These are phyloP conservation scores for Biscutella laevigata DNA, from an alignment of 441 rosid genomes.

Conservation along the genomic window DNA sequence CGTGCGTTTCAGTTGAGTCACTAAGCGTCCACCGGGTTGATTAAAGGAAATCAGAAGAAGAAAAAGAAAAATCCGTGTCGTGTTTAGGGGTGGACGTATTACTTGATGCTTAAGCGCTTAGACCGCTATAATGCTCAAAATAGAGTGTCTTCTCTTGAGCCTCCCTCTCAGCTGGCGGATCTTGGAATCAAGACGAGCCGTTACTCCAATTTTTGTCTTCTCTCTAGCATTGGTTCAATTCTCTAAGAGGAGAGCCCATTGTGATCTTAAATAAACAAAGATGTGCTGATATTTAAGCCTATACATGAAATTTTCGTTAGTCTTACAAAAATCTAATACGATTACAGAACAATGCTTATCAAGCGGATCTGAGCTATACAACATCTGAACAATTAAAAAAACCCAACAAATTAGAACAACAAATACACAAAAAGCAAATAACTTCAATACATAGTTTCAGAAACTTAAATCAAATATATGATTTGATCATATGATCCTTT, in stretches of 20 bases:
- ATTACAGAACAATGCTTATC: background rate
- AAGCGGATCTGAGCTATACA: conserved; percentile 65
- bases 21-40: no score
- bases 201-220: no score
- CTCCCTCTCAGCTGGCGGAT: no score
- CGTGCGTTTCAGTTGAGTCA: no score
- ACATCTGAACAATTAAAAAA: conserved; percentile 71
- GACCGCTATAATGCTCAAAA: no score
- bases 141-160: no score
- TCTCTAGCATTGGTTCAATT: no score
- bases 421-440: conserved; percentile 15
- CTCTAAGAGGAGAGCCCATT: conserved; percentile 56
- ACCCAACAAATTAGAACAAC: conserved; percentile 50
- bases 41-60: no score
- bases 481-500: background rate
- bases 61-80: no score
- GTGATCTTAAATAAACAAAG: conserved; percentile 74
- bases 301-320: conserved; percentile 19
- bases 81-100: no score
- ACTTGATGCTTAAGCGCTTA: no score
- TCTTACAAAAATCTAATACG: background rate
- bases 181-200: no score
- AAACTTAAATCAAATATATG: background rate
- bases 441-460: conserved; percentile 14
- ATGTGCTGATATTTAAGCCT: conserved; percentile 78